phyloP scores from a whole-genome alignment of 2,329 filamentous ascomycete genomes.

The Arachnomyces sp. region DNA sequence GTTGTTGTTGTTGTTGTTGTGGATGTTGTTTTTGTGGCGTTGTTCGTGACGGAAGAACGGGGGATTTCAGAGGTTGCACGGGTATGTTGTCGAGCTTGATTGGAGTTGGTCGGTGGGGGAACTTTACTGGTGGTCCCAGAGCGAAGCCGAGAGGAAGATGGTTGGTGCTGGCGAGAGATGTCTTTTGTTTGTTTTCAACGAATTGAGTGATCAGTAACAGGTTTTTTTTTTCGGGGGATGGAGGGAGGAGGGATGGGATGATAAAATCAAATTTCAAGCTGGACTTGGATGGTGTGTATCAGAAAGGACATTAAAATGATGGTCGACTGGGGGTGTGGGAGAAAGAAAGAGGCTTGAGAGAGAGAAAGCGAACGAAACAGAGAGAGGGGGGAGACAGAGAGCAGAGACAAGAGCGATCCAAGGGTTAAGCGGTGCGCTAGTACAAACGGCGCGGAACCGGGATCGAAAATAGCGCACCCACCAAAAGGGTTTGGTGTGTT shows the following conservation, averaged over 20 bases:
- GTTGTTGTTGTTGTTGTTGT: conserved; percentile 34
- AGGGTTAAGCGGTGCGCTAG: conserved; percentile 23
- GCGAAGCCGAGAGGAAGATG: conserved; percentile 43
- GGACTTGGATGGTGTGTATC: too few relatives aligned
- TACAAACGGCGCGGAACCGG: conserved; percentile 12
- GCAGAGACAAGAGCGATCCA: conserved; percentile 15
- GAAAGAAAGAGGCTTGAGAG: conserved; percentile 1
- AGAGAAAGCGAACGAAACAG: conserved; percentile 2
- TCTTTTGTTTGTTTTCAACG: too few relatives aligned
- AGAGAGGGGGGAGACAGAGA: conserved; percentile 9
- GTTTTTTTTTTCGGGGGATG: too few relatives aligned
- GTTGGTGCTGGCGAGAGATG: conserved; percentile 24
- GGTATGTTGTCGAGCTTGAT: conserved; percentile 55
- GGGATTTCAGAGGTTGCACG: conserved; percentile 61
- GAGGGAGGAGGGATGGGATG: too few relatives aligned
- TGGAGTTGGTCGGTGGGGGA: conserved; percentile 47
- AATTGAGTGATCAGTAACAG: too few relatives aligned
- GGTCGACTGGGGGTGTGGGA: background rate
- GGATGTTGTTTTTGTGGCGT: conserved; percentile 38
- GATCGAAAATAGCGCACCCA: conserved; percentile 20
- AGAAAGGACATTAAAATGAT: too few relatives aligned
- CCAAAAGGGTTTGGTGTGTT: conserved; percentile 12
- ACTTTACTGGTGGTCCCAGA: conserved; percentile 57
- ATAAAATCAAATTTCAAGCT: too few relatives aligned
- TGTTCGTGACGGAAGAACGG: conserved; percentile 43